phyloP scores from a whole-genome alignment of 1,284 basidiomycete species.

The Schizopora paradoxa region DNA sequence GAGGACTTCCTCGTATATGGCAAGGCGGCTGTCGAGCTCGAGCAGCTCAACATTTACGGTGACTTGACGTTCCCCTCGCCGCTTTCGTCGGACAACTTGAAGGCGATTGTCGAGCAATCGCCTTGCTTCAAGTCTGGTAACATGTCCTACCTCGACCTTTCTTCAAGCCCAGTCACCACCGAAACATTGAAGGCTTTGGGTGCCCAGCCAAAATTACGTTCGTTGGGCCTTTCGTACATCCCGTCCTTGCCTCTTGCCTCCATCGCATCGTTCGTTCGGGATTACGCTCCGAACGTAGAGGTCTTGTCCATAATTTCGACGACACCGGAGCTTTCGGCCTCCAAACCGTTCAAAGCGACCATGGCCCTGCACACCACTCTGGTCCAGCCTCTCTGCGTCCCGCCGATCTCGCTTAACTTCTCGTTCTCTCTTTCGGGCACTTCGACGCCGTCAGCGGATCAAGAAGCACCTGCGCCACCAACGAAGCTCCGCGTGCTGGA shows the following conservation, averaged over 20 bases:
- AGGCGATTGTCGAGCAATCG: slow-evolving; percentile 64
- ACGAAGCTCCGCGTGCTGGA: slow-evolving; percentile 88
- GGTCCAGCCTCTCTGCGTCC: slow-evolving; percentile 72
- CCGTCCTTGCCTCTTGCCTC: slow-evolving; percentile 62
- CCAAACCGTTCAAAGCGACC: slow-evolving; percentile 40
- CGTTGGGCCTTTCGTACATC: slow-evolving; percentile 85
- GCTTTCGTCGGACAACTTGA: slow-evolving; percentile 65
- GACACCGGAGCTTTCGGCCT: slow-evolving; percentile 61
- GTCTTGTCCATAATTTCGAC: slow-evolving; percentile 81
- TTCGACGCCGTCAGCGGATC: slow-evolving; percentile 26
- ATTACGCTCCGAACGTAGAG: slow-evolving; percentile 76
- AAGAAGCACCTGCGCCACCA: slow-evolving; percentile 40
- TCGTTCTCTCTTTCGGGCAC: slow-evolving; percentile 22
- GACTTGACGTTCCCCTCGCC: slow-evolving; percentile 85
- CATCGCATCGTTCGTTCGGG: slow-evolving; percentile 66
- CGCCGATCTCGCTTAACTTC: slow-evolving; percentile 64
- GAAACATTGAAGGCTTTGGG: slow-evolving; percentile 50
- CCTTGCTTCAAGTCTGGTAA: slow-evolving; percentile 78
- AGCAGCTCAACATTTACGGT: slow-evolving; percentile 85
- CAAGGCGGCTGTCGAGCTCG: slow-evolving; percentile 58
- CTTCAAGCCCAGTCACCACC: slow-evolving; percentile 71
- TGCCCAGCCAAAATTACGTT: slow-evolving; percentile 74
- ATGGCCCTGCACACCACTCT: slow-evolving; percentile 64
- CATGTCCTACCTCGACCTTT: slow-evolving; percentile 86
- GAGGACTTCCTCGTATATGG: slow-evolving; percentile 70